Evolutionary conservation across 78 protist species (phyloP).

Genomic region (Planoprotostelium fungivorum): DNA sequence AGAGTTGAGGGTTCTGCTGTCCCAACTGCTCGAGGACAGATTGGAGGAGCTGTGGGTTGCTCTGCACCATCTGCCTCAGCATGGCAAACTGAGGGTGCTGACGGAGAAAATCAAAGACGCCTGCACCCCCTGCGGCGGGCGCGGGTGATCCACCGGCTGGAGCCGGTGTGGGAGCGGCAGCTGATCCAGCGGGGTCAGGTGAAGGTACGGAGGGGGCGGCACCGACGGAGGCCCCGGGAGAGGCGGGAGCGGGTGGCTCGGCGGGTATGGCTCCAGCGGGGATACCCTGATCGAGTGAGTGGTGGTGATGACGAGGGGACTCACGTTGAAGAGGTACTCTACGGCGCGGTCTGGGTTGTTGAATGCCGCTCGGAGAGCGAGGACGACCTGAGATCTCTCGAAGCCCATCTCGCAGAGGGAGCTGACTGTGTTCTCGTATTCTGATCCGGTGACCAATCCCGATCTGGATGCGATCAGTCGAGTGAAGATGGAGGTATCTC

Average conservation of each 20-base stretch:
- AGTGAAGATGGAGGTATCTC: slow-evolving; percentile 10
- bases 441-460: slow-evolving; percentile 33
- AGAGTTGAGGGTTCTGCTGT: slow-evolving; percentile 62
- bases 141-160: background rate
- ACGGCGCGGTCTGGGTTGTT: slow-evolving; percentile 88
- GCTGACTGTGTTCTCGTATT: slow-evolving; percentile 22
- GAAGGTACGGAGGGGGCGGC: background rate
- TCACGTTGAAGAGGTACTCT: slow-evolving; percentile 24
- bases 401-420: slow-evolving; percentile 77
- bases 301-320: background rate
- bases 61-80: slow-evolving; percentile 36
- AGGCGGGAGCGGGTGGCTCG: background rate
- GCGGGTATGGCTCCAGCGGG: background rate
- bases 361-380: slow-evolving; percentile 74
- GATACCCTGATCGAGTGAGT: background rate
- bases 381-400: slow-evolving; percentile 34
- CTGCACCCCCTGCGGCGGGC: background rate
- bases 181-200: background rate
- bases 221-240: too few species aligned
- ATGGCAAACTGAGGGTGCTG: slow-evolving; percentile 53
- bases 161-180: slow-evolving; percentile 6
- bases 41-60: slow-evolving; percentile 57
- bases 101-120: slow-evolving; percentile 41
- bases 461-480: slow-evolving; percentile 19
- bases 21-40: slow-evolving; percentile 48